Conservation (phyloP, 306 rosid species). For the Coriaria nepalensis region DNA sequence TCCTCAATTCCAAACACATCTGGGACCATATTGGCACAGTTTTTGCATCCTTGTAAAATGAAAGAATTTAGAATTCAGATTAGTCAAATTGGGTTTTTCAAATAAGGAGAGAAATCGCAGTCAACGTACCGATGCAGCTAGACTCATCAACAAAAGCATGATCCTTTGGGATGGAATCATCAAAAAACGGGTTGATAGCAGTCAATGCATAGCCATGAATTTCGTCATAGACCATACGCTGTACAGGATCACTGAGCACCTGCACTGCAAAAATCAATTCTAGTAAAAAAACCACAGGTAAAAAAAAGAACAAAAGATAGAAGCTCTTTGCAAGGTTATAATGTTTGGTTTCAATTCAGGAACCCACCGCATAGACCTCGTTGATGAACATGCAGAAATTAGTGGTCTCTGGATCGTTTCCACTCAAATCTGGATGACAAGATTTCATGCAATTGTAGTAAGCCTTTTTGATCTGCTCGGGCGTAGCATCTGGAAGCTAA, state of each 20-base stretch:
- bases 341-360: constrained; percentile 11
- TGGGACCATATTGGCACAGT: constrained; percentile 69
- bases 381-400: constrained; percentile 89
- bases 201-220: constrained; percentile 89
- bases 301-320: background rate
- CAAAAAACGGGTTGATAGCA: constrained; percentile 68
- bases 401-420: constrained; percentile 58
- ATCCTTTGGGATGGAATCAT: constrained; percentile 52
- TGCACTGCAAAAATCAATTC: constrained; percentile 34
- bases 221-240: constrained; percentile 85
- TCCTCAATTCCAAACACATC: constrained; percentile 78
- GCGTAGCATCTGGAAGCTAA: constrained; percentile 90
- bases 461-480: constrained; percentile 71
- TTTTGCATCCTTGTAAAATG: constrained; percentile 70
- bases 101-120: background rate
- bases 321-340: constrained; percentile 11
- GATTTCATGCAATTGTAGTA: constrained; percentile 91
- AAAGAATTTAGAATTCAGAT: background rate
- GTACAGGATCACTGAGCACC: constrained; percentile 94
- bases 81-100: background rate
- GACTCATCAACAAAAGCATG: constrained; percentile 85
- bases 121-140: constrained; percentile 75
- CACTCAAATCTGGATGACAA: constrained; percentile 95
- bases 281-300: constrained; percentile 15
- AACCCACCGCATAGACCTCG: constrained; percentile 72